These are phyloP conservation scores for Firmiana major DNA, from an alignment of 345 rosid genomes.

Conservation along the genomic window DNA sequence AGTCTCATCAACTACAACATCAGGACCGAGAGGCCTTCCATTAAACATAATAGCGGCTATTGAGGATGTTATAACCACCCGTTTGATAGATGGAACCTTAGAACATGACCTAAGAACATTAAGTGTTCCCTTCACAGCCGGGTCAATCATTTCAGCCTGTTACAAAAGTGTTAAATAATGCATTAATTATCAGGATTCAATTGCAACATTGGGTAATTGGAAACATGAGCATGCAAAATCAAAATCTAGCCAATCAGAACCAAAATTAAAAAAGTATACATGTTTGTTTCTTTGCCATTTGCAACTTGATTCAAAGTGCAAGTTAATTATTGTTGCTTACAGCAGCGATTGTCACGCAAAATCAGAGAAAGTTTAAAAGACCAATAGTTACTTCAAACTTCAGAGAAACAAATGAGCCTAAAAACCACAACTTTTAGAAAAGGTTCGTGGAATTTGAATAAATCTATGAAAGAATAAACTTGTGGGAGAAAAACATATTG, in stretches of 20 bases:
- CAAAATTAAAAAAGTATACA: neutral
- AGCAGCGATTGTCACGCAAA: neutral
- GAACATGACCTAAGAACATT: conserved; percentile 45
- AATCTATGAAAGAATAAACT: neutral
- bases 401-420: neutral
- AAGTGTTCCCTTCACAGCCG: conserved; percentile 49
- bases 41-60: conserved; percentile 28
- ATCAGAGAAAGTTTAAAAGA: neutral
- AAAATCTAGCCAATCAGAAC: neutral
- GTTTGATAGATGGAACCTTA: conserved; percentile 36
- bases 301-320: neutral
- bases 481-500: neutral
- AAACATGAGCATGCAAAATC: neutral
- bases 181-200: neutral
- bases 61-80: conserved; percentile 54
- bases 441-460: neutral
- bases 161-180: neutral
- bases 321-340: neutral
- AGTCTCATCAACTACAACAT: conserved; percentile 41
- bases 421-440: neutral
- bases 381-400: neutral
- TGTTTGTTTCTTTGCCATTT: neutral
- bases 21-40: conserved; percentile 27
- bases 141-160: conserved; percentile 40
- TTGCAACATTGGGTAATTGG: neutral